Base-by-base conservation (phyloP, 371 early-diverging fungal genomes). In the Mucor saturninus region DNA sequence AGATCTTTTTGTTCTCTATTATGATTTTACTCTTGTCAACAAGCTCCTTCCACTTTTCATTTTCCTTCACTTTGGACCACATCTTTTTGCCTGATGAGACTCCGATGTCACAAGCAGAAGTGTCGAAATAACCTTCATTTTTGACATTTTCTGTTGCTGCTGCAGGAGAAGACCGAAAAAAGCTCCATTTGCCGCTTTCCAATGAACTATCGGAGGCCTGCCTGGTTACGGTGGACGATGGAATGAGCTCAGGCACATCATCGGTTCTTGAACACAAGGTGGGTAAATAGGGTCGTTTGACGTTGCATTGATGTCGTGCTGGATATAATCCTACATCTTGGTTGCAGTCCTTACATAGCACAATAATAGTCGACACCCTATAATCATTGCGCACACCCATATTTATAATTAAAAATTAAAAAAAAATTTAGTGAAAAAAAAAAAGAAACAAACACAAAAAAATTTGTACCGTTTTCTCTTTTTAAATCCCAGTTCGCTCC, bases 241-340 rank as follows among this genome's bases (percentile, higher is more conserved):
- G 35, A 15, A 48, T 32, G 39, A 62, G 62, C 1, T 62, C 62
- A 15, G 62, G 55, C 8, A 54, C 48, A 37, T 62, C 54, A 37
- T 55, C 45, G 8, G 61, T 55, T 5, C 56, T 62, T 8, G 63
- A 62, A 14, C 56, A 62, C 10, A 62, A 51, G 21, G 42, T 62
- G 14, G 63, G 63, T 21, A 62, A n/a, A 10, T 62, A 49, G 5
- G 56, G 63, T 28, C 49, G 11, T 31, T 50, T 56, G 14, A 5
- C 39, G 21, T 32, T 56, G 63, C 90, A 89, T 55, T 81, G 80
- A 67, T 89, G 90, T 54, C 84, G 69, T 15, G 86, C 86, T 13
- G 90, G 90, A 57, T 88, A 89, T 14, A 81, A 56, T 1, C 90
- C 90, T 26, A 89, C 90, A 60, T 89, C 90, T 54, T 84, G 75